Percentiles rank a stretch among this genome's conserved stretches.
Evolutionary conservation across 1,284 basidiomycete species (phyloP).

Genomic region (Pseudomicrostroma phylloplanum): DNA sequence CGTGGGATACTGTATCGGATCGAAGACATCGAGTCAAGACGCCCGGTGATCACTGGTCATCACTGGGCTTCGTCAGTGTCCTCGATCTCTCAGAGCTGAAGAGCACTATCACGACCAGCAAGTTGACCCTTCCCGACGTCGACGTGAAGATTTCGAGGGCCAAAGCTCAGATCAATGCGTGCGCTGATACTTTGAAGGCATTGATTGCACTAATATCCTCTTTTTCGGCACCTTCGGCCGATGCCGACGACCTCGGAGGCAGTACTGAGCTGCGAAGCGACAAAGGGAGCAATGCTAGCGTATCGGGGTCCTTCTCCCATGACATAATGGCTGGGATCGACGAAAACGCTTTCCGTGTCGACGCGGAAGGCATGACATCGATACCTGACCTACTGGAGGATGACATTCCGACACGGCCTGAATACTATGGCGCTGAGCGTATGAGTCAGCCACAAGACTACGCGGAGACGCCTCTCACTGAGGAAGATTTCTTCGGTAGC

Average conservation of each 20-base stretch:
- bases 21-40: constrained; percentile 4
- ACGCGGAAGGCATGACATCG: constrained; percentile 56
- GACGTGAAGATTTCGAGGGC: constrained; percentile 33
- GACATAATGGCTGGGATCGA: constrained; percentile 63
- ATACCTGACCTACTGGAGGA: constrained; percentile 83
- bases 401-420: constrained; percentile 62
- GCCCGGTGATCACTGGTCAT: constrained; percentile 23
- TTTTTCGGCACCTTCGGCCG: neutral
- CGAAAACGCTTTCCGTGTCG: constrained; percentile 68
- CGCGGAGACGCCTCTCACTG: constrained; percentile 58
- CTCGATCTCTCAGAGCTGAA: constrained; percentile 51
- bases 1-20: neutral
- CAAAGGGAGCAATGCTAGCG: neutral
- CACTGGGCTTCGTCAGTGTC: constrained; percentile 21
- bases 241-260: constrained; percentile 8
- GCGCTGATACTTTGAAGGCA: constrained; percentile 32
- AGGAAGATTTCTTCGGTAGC: constrained; percentile 53
- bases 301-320: neutral
- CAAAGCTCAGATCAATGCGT: constrained; percentile 22
- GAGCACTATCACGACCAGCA: constrained; percentile 22
- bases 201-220: constrained; percentile 14
- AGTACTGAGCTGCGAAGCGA: neutral
- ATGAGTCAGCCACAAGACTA: neutral
- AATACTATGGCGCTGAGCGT: neutral
- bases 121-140: constrained; percentile 33